Evolutionary conservation across 495 filamentous ascomycete genomes (phyloP), one percentile per base, ranked within the genome.

Genomic region (Xylaria castorea): DNA sequence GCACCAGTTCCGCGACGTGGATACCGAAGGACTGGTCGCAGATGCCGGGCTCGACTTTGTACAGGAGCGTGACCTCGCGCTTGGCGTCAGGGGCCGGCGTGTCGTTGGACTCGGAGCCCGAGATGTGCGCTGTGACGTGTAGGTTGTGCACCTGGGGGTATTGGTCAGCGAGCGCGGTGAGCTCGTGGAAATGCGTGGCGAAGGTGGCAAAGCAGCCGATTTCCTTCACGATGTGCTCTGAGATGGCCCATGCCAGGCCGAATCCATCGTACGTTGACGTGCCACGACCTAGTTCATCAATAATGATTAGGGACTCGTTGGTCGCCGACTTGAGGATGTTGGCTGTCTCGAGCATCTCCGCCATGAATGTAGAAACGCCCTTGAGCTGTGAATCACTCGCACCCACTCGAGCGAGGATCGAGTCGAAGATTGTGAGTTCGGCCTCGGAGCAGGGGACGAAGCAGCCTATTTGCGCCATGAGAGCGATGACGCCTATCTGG

Each of bases 221-320:
- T 78, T 98, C 94, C 67, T 92, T 94, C 78, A 99, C 88, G 72
- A 99, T 98, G 79, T 98, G 93, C 81, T 99, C 96, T 8, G 93
- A 97, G 72, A 99, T 99, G 63, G 96, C 96, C 96, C 96, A 99
- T 0, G 96, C 96, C 34, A 99, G 89, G 38, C 96, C 96, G 79
- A 99, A 99, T 7, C 96, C 96, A 82, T 99, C 97, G 81, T 99
- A 99, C 0, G 97, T 99, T 72, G 94, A 97, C 1, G 96, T 99
- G 65, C 96, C 96, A 70, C 96, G 92, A 36, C 96, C 96, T n/a
- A 99, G 90, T 82, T 99, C 96, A 82, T 99, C 97, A 76, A 98
- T 97, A 82, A 99, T 97, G 80, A 99, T 97, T 65, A 99, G 86
- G 6, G 92, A 95, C 76, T 98, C 96, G 9, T 91, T 91, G 2